Conservation (phyloP, 2,329 filamentous ascomycete genomes). For the Aschersonia sp. region DNA sequence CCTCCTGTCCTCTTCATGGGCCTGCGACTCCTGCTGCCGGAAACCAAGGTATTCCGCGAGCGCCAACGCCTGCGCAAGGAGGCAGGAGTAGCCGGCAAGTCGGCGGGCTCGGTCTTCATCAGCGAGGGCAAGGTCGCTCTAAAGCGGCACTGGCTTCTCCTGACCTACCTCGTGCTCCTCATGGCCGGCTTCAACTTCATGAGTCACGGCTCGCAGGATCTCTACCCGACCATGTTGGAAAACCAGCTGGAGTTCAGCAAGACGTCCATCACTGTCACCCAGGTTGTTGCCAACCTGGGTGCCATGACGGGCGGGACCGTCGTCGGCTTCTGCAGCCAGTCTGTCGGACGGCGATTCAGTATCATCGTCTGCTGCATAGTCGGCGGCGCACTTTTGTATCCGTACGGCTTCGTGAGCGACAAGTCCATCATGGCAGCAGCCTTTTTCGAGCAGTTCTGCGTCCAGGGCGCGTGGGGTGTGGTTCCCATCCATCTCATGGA, state of each 20-base stretch:
- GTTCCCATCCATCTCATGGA: slow-evolving; percentile 72
- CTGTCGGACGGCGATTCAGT: slow-evolving; percentile 52
- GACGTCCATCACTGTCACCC: slow-evolving; percentile 51
- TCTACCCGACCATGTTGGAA: slow-evolving; percentile 45
- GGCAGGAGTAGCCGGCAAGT: slow-evolving; percentile 12
- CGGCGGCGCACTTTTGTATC: slow-evolving; percentile 68
- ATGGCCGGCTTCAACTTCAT: slow-evolving; percentile 93
- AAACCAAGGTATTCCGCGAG: slow-evolving; percentile 60
- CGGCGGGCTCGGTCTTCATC: slow-evolving; percentile 46
- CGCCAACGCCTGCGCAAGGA: slow-evolving; percentile 46
- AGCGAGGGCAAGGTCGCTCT: slow-evolving; percentile 66
- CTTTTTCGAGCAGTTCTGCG: slow-evolving; percentile 73
- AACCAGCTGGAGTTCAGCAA: slow-evolving; percentile 38
- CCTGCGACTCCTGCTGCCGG: slow-evolving; percentile 63
- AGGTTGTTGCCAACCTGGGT: slow-evolving; percentile 58
- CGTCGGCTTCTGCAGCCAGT: slow-evolving; percentile 53
- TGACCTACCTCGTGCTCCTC: slow-evolving; percentile 69
- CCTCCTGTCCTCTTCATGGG: slow-evolving; percentile 69
- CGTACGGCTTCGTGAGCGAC: slow-evolving; percentile 57
- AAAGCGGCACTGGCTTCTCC: slow-evolving; percentile 63
- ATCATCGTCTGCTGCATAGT: slow-evolving; percentile 49
- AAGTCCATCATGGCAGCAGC: slow-evolving; percentile 59
- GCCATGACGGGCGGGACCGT: slow-evolving; percentile 54
- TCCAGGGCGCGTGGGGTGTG: slow-evolving; percentile 64
- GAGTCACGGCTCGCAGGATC: slow-evolving; percentile 58